These are phyloP conservation scores for Trichoderma polysporum DNA, from an alignment of 2,329 filamentous ascomycete genomes.

Conservation along the genomic window DNA sequence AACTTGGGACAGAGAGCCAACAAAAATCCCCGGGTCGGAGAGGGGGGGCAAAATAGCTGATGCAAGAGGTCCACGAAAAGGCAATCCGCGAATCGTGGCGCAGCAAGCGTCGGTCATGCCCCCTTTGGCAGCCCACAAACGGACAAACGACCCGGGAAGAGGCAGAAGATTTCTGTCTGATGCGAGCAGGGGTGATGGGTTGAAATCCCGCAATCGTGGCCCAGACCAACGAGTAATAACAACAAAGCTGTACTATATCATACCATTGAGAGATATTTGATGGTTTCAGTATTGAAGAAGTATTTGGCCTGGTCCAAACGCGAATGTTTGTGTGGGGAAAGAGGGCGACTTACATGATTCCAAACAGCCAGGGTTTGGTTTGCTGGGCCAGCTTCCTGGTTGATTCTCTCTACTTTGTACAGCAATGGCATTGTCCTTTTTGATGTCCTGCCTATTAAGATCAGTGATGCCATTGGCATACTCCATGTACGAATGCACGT, in stretches of 20 bases:
- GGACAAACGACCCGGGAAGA: background rate
- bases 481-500: too few species aligned
- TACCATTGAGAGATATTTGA: background rate
- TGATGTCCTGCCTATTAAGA: too few species aligned
- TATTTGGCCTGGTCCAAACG: background rate
- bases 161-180: background rate
- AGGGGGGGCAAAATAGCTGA: background rate
- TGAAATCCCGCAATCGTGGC: background rate
- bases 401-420: background rate
- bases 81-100: conserved; percentile 11
- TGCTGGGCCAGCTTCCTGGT: background rate
- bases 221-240: background rate
- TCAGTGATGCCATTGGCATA: too few species aligned
- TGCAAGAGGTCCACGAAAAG: background rate
- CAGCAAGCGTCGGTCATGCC: conserved; percentile 7
- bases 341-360: background rate
- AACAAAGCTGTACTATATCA: too few species aligned
- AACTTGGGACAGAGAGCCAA: background rate
- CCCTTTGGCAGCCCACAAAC: background rate
- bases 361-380: background rate
- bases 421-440: too few species aligned
- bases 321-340: background rate
- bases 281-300: too few species aligned
- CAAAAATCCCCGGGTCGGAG: conserved; percentile 4
- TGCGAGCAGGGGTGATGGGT: background rate